Percentiles rank a stretch among this genome's conserved stretches.
phyloP scores from a whole-genome alignment of 148 eudicot species.

The Rhododendron vialii region DNA sequence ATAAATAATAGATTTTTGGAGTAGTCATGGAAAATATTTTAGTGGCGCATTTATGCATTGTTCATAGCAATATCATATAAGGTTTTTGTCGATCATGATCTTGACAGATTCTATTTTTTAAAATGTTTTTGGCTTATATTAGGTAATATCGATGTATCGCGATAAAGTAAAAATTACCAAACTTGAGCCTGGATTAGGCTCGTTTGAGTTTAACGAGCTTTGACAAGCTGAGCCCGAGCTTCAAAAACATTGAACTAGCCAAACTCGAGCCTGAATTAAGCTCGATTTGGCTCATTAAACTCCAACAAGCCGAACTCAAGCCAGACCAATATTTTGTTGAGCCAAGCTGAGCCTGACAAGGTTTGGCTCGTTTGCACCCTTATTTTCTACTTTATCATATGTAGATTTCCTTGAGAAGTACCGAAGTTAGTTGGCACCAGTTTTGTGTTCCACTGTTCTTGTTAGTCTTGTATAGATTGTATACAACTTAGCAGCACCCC shows the following conservation, averaged over 20 bases:
- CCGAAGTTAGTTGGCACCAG: background rate
- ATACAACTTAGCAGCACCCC: background rate
- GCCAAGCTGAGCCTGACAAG: background rate
- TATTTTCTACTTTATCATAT: background rate
- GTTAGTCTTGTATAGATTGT: background rate
- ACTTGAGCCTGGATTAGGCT: background rate
- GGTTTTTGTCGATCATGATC: background rate
- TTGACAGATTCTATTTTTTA: background rate
- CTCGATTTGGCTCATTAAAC: background rate
- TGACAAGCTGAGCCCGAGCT: background rate
- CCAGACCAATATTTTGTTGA: background rate
- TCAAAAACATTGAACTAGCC: background rate
- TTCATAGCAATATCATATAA: background rate
- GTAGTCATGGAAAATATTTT: no score
- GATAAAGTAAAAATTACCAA: background rate
- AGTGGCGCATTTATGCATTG: background rate
- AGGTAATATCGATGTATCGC: no score
- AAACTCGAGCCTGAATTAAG: background rate
- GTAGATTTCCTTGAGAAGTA: conserved; percentile 1
- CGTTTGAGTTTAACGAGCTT: background rate
- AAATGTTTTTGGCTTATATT: background rate
- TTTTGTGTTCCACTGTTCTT: background rate
- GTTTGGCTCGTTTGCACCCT: background rate
- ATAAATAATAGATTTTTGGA: no score
- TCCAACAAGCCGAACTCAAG: background rate